A percentile compares a stretch with the other conserved stretches of the same genome.
Evolutionary conservation across 495 filamentous ascomycete genomes (phyloP).

Genomic region (Ramalina intermedia): DNA sequence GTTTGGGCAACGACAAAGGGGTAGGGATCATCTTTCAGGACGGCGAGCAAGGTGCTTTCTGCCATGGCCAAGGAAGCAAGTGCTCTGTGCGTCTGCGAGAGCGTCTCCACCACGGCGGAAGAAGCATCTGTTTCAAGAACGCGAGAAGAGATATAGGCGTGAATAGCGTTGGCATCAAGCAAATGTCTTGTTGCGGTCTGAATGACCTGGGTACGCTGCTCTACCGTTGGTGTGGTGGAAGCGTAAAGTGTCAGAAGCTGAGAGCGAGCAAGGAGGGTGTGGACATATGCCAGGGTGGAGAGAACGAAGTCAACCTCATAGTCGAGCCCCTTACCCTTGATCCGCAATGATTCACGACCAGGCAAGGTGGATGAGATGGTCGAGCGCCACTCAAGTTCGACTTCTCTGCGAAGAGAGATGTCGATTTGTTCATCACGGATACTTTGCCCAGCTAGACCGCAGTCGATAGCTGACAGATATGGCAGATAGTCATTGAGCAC

Average conservation of each 20-base stretch:
- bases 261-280: constrained; percentile 53
- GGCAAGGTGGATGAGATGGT: constrained; percentile 49
- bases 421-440: constrained; percentile 46
- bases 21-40: constrained; percentile 89
- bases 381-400: constrained; percentile 68
- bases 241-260: constrained; percentile 41
- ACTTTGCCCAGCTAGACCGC: constrained; percentile 40
- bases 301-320: constrained; percentile 71
- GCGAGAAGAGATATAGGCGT: constrained; percentile 43
- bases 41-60: constrained; percentile 78
- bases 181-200: constrained; percentile 63
- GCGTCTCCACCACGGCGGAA: constrained; percentile 38
- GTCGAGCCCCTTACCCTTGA: constrained; percentile 59
- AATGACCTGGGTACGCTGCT: constrained; percentile 54
- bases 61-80: constrained; percentile 62
- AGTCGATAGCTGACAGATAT: constrained; percentile 60
- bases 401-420: constrained; percentile 42
- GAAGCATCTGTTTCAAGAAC: constrained; percentile 4
- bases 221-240: constrained; percentile 42
- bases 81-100: constrained; percentile 49
- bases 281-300: constrained; percentile 57
- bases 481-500: constrained; percentile 62
- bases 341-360: constrained; percentile 43
- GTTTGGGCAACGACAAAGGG: constrained; percentile 60
- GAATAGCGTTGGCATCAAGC: constrained; percentile 64